Evolutionary conservation across 768 basidiomycete genomes (phyloP).

Genomic region (Kwoniella sp.): DNA sequence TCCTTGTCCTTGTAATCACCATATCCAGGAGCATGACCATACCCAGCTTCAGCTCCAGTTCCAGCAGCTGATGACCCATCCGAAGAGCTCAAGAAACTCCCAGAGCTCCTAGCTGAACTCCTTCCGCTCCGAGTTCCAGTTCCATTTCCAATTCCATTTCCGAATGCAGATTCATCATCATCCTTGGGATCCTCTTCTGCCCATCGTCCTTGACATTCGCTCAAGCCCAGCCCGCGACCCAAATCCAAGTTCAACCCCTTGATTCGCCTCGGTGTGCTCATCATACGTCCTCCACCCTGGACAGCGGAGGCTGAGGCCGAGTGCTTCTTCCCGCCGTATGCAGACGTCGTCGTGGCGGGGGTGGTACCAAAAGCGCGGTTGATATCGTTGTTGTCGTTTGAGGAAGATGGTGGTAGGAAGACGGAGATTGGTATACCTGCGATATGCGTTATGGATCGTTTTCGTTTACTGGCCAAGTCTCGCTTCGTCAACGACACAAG

Average conservation of each 20-base stretch:
- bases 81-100: not conserved
- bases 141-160: not conserved
- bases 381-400: too few relatives aligned
- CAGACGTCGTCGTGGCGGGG: not conserved
- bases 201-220: not conserved
- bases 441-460: constrained; percentile 11
- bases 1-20: not conserved
- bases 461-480: not conserved
- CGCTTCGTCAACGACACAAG: not conserved
- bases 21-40: not conserved
- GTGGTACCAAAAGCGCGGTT: not conserved
- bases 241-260: not conserved
- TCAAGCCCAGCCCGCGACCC: not conserved
- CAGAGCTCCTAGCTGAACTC: constrained; percentile 3
- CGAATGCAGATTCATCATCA: not conserved
- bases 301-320: too few relatives aligned
- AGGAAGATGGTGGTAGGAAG: not conserved
- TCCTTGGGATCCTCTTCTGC: not conserved
- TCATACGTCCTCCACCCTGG: too few relatives aligned
- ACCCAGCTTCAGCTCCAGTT: not conserved
- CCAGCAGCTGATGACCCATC: not conserved
- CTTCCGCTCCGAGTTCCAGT: not conserved
- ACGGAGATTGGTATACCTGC: constrained; percentile 5
- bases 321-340: not conserved
- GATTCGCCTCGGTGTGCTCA: not conserved